phyloP scores from a whole-genome alignment of 495 filamentous ascomycete species.

The Penicillium cataractarum region DNA sequence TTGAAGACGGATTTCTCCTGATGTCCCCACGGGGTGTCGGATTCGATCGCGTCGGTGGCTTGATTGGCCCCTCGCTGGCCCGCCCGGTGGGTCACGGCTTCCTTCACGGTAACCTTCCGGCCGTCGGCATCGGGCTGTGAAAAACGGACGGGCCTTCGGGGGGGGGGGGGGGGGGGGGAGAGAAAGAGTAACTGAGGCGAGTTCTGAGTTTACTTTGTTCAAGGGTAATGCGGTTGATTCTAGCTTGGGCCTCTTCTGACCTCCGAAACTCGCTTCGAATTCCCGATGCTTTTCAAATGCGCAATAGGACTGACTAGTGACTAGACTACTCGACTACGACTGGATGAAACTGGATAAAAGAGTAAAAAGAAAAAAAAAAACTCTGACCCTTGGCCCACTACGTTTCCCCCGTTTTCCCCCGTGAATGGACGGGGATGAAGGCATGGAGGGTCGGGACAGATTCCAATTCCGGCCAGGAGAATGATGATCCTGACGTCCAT shows the following conservation, averaged over 20 bases:
- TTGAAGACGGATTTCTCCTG: constrained; percentile 1
- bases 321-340: background rate
- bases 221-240: no score
- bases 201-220: no score
- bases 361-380: constrained; percentile 10
- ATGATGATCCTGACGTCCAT: constrained; percentile 19
- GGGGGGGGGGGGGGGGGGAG: background rate
- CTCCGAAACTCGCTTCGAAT: constrained; percentile 2
- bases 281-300: constrained; percentile 4
- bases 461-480: constrained; percentile 12
- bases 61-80: constrained; percentile 4
- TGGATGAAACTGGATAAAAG: background rate
- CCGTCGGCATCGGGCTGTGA: constrained; percentile 12
- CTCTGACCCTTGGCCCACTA: constrained; percentile 20
- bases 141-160: constrained; percentile 3
- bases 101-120: constrained; percentile 4
- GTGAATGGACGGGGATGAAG: constrained; percentile 18
- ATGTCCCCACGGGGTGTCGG: constrained; percentile 5
- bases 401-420: constrained; percentile 25
- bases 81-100: background rate
- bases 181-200: constrained; percentile 22
- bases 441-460: constrained; percentile 6
- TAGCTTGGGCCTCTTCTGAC: constrained; percentile 4
- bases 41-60: constrained; percentile 6
- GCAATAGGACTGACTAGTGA: constrained; percentile 3